A percentile compares a stretch with the other conserved stretches of the same genome.
These are phyloP conservation scores for Pichia manshurica DNA, from an alignment of 805 yeast genomes.

Conservation along the genomic window DNA sequence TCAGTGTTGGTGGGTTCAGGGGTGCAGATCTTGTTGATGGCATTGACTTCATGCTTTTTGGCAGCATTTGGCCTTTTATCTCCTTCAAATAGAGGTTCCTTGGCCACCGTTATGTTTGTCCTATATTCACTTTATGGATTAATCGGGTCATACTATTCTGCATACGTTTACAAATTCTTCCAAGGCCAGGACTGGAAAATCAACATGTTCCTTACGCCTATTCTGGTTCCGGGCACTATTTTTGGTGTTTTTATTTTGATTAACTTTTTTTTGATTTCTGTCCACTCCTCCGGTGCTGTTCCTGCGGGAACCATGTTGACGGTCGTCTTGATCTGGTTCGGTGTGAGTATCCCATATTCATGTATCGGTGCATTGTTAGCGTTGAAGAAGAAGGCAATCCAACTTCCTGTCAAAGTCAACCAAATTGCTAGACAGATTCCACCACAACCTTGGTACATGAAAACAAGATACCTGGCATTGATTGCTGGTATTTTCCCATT, in stretches of 20 bases:
- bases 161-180: constrained; percentile 78
- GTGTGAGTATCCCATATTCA: constrained; percentile 79
- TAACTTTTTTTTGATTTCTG: constrained; percentile 77
- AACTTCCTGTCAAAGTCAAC: constrained; percentile 76
- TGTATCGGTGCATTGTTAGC: constrained; percentile 78
- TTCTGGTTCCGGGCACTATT: constrained; percentile 75
- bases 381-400: constrained; percentile 43
- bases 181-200: constrained; percentile 89
- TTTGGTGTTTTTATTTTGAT: constrained; percentile 59
- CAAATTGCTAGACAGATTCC: constrained; percentile 98
- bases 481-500: constrained; percentile 91
- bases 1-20: constrained; percentile 89
- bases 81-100: constrained; percentile 91
- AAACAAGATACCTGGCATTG: constrained; percentile 58
- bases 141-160: constrained; percentile 83
- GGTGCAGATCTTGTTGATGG: constrained; percentile 73
- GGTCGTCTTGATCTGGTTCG: constrained; percentile 76
- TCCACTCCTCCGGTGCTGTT: constrained; percentile 86
- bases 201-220: constrained; percentile 77
- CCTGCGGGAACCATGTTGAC: constrained; percentile 88
- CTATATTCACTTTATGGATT: constrained; percentile 76
- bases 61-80: constrained; percentile 87
- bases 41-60: constrained; percentile 63
- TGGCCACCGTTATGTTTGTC: constrained; percentile 84
- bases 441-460: constrained; percentile 77